Evolutionary conservation across 2,329 filamentous ascomycete species (phyloP), one percentile per base, ranked within the genome.

Genomic region (Neocatenulostroma microsporum): DNA sequence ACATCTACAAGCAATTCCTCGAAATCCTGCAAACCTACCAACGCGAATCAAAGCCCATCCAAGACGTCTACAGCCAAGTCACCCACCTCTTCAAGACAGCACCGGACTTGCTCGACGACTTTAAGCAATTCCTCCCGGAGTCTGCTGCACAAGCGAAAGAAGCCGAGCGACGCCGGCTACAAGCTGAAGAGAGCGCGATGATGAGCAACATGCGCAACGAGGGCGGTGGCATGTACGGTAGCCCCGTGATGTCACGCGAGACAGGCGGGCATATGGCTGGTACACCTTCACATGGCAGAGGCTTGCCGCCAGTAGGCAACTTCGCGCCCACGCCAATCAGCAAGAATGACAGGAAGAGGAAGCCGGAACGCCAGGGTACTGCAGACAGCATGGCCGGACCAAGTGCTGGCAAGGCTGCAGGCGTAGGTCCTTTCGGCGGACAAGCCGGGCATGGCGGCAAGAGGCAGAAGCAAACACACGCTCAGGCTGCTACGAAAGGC

Each of bases 11-110:
- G 62, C 89, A 98, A 57, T 98, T 98, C 57, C 73, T 98, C 20
- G 91, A 98, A 60, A 98, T 98, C 32, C 69, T 98, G 30, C 91
- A 98, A 63, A 98, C 91, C 2, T 98, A 98, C 54, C 91, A 98
- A 62, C 78, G 91, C 39, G 91, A 98, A 61, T 94, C 91, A 36
- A 96, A 96, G 58, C 93, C 91, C 0, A 98, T 98, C 24, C 88
- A 95, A 60, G 91, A 98, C 62, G 91, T 98, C 3, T 98, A 98
- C 60, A 84, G 85, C 1, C 91, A 98, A 62, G 91, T 98, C 17
- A 98, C 93, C 1, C 83, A 82, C 21, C 70, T 98, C 1, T 98
- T 98, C 66, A 87, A 86, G 56, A 82, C 83, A 4, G 91, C 93
- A 0, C 89, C 89, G 4, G 91, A 98, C 62, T 76, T 98, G 10